These are phyloP conservation scores for Fomitopsis betulina DNA, from an alignment of 1,284 basidiomycete species.

Conservation along the genomic window DNA sequence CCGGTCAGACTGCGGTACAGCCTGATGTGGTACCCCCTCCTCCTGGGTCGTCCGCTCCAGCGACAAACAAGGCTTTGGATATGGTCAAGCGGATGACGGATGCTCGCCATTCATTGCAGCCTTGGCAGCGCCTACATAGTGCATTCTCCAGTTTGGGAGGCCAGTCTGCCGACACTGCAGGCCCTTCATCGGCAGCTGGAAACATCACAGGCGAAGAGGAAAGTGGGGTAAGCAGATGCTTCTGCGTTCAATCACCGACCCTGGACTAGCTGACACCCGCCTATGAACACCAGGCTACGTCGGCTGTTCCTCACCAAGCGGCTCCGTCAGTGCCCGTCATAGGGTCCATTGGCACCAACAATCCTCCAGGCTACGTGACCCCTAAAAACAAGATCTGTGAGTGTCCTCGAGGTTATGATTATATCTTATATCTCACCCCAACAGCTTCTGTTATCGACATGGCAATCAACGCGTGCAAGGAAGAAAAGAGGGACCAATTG, in stretches of 20 bases:
- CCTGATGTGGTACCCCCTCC: neutral
- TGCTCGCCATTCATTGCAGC: conserved; percentile 15
- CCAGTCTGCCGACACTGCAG: neutral
- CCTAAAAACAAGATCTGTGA: conserved; percentile 55
- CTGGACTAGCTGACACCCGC: too few relatives aligned
- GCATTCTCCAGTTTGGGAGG: neutral
- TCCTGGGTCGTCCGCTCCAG: neutral
- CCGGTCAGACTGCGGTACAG: neutral
- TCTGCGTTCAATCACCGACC: too few relatives aligned
- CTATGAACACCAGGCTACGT: neutral
- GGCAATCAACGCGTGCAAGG: conserved; percentile 75
- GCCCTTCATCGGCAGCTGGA: neutral
- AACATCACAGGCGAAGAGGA: neutral
- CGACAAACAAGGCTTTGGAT: neutral
- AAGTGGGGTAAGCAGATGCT: neutral
- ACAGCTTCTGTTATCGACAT: conserved; percentile 67
- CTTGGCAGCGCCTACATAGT: conserved; percentile 18
- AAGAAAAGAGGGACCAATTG: conserved; percentile 60
- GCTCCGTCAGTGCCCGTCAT: neutral
- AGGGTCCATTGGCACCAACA: neutral
- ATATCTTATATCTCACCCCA: neutral
- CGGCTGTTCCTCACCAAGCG: neutral
- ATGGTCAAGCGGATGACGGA: conserved; percentile 7
- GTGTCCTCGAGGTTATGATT: neutral
- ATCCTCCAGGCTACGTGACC: conserved; percentile 35